A percentile compares a stretch with the other conserved stretches of the same genome.
Evolutionary conservation across 148 eudicot species (phyloP).

Genomic region (Camellia japonica): DNA sequence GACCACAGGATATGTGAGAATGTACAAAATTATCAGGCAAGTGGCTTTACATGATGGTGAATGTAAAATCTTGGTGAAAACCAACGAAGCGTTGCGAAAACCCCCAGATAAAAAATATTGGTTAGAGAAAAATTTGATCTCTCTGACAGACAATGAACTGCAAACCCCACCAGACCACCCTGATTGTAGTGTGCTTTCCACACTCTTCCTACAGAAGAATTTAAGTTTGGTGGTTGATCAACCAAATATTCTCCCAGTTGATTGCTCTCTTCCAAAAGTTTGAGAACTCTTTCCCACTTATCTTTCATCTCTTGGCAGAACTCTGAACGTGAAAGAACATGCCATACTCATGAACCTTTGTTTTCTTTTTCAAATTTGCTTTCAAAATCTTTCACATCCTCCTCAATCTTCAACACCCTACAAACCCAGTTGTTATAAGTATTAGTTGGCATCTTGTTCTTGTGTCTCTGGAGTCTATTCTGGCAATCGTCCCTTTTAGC

Average conservation of each 20-base stretch:
- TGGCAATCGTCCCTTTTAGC: neutral
- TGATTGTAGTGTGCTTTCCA: too few species aligned
- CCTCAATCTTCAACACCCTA: neutral
- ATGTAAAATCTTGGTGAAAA: too few species aligned
- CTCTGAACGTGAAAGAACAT: neutral
- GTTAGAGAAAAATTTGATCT: too few species aligned
- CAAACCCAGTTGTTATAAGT: neutral
- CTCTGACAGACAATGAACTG: neutral
- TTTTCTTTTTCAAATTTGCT: neutral
- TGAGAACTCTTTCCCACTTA: neutral
- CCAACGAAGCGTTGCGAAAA: too few species aligned
- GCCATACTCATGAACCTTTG: neutral
- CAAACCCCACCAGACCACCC: too few species aligned
- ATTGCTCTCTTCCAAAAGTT: neutral
- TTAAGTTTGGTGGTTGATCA: neutral
- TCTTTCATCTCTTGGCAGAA: neutral
- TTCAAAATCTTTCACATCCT: neutral
- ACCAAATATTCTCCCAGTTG: neutral
- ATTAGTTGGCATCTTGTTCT: conserved; percentile 3
- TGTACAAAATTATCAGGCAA: too few species aligned
- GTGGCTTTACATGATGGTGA: too few species aligned
- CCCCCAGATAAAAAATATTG: too few species aligned
- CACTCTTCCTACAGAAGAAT: too few species aligned
- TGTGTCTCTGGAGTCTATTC: neutral
- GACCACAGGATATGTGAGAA: too few species aligned